Evolutionary conservation across 108 stramenopile genomes (phyloP).

Genomic region (Parmales sp.): DNA sequence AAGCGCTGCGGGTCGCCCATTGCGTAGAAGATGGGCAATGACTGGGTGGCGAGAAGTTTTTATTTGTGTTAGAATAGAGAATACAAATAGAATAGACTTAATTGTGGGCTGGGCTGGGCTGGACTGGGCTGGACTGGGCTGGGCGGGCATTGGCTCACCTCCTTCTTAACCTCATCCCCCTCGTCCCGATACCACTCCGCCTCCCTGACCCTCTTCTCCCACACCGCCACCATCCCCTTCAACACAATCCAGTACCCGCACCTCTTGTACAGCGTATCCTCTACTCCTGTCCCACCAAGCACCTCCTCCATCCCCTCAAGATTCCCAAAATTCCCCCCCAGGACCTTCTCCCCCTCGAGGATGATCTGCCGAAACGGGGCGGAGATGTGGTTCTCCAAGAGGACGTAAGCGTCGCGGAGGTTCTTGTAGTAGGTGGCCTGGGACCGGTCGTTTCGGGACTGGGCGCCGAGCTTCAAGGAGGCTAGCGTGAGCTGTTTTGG

Average conservation of each 20-base stretch:
- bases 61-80: no score
- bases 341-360: slow-evolving; percentile 52
- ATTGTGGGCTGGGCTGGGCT: no score
- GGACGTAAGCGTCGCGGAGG: slow-evolving; percentile 51
- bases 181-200: slow-evolving; percentile 50
- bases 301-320: no score
- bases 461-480: slow-evolving; percentile 44
- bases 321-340: slow-evolving; percentile 77
- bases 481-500: no score
- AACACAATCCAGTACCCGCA: slow-evolving; percentile 62
- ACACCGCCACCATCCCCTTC: slow-evolving; percentile 75
- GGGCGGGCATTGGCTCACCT: no score
- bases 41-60: slow-evolving; percentile 35
- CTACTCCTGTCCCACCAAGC: no score
- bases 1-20: slow-evolving; percentile 65
- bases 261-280: slow-evolving; percentile 61
- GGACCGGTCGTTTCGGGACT: slow-evolving; percentile 37
- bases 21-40: no score
- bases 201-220: slow-evolving; percentile 73
- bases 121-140: no score
- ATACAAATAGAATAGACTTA: no score
- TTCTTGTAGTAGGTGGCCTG: slow-evolving; percentile 39
- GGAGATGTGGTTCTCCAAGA: slow-evolving; percentile 66
- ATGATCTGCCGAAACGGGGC: slow-evolving; percentile 75
- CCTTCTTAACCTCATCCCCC: no score